A percentile compares a stretch with the other conserved stretches of the same genome.
phyloP scores from a whole-genome alignment of 805 yeast genomes.

The Metschnikowia dekortorum region DNA sequence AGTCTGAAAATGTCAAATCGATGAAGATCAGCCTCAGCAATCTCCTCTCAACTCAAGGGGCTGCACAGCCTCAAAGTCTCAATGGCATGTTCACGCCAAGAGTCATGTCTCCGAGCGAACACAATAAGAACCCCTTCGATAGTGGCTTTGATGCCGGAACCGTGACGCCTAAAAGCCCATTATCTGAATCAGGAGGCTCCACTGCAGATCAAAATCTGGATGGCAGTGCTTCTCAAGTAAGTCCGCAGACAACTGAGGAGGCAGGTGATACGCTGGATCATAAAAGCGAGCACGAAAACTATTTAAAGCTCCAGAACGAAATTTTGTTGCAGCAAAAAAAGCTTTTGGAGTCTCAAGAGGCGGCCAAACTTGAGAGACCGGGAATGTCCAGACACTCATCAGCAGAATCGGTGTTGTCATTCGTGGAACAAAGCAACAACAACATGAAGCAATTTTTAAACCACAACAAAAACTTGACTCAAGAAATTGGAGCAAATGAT shows the following conservation, averaged over 20 bases:
- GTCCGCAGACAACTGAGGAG: conserved; percentile 1
- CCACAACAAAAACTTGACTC: conserved; percentile 12
- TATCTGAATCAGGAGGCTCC: conserved; percentile 6
- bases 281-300: conserved; percentile 31
- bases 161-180: neutral
- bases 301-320: conserved; percentile 35
- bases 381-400: conserved; percentile 14
- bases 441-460: conserved; percentile 13
- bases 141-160: conserved; percentile 15
- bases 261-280: conserved; percentile 12
- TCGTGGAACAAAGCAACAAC: conserved; percentile 11
- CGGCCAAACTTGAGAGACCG: conserved; percentile 7
- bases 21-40: conserved; percentile 14
- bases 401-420: conserved; percentile 14
- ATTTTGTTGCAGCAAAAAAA: conserved; percentile 35
- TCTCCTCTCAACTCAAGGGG: conserved; percentile 11
- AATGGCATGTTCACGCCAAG: conserved; percentile 37
- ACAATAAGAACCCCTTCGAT: conserved; percentile 38
- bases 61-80: conserved; percentile 17
- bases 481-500: conserved; percentile 8
- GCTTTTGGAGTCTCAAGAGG: conserved; percentile 19
- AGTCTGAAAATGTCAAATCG: conserved; percentile 6
- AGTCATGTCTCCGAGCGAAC: conserved; percentile 29
- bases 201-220: neutral
- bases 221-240: neutral